phyloP scores from a whole-genome alignment of 2,329 filamentous ascomycete species.

The Neofusicoccum kwambonambiense region DNA sequence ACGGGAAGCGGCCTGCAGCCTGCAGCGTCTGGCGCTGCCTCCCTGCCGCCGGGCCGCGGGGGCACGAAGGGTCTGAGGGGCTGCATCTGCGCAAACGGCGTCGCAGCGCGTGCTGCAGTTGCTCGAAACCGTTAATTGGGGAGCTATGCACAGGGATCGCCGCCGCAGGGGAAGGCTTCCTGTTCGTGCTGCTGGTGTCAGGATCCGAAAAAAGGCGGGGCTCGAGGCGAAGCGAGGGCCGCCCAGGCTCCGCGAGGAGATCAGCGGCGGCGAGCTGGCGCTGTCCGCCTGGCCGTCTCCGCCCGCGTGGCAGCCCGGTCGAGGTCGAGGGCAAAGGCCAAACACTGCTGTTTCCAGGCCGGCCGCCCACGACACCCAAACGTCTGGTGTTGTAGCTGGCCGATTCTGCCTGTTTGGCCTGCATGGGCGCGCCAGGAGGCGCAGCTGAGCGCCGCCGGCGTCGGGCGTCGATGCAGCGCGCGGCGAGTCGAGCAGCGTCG shows the following conservation, averaged over 20 bases:
- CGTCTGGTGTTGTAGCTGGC: constrained; percentile 3
- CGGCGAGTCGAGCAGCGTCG: neutral
- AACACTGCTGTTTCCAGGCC: constrained; percentile 1
- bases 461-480: neutral
- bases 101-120: neutral
- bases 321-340: neutral
- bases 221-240: constrained; percentile 9
- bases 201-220: constrained; percentile 15
- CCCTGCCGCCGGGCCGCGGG: neutral
- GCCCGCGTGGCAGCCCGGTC: constrained; percentile 9
- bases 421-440: neutral
- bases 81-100: neutral
- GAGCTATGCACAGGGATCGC: neutral
- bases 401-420: neutral
- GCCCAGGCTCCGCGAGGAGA: constrained; percentile 4
- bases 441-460: neutral
- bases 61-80: no score
- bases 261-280: neutral
- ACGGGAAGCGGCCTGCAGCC: neutral
- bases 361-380: neutral
- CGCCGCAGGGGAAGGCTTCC: neutral
- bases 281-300: neutral
- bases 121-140: neutral
- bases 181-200: constrained; percentile 8
- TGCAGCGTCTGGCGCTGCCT: neutral